Conservation (phyloP, 1,284 basidiomycete genomes). For the Sporisorium scitamineum region DNA sequence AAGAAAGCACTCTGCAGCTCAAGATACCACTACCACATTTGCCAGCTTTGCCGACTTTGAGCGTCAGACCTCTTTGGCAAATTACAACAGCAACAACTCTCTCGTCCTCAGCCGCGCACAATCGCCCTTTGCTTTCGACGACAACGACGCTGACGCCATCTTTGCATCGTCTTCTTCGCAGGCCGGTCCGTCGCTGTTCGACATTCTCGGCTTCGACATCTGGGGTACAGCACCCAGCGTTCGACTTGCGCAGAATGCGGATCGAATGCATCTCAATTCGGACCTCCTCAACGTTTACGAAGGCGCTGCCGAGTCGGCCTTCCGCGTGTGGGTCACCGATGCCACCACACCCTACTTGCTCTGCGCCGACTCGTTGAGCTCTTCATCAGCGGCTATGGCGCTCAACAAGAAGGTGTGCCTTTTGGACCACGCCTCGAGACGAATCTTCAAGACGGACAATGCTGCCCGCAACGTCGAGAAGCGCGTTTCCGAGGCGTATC, state of each 20-base stretch:
- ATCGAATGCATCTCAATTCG: constrained; percentile 34
- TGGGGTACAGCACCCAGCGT: constrained; percentile 37
- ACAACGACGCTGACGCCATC: constrained; percentile 1
- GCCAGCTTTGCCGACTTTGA: constrained; percentile 19
- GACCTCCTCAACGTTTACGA: constrained; percentile 43
- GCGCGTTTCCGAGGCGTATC: constrained; percentile 37
- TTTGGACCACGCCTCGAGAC: constrained; percentile 35
- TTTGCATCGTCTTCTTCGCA: constrained; percentile 4
- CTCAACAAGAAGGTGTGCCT: constrained; percentile 44
- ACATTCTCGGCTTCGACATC: constrained; percentile 42
- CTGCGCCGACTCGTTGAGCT: constrained; percentile 16
- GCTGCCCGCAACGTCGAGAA: constrained; percentile 35
- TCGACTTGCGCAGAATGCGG: constrained; percentile 22
- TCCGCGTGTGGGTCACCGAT: constrained; percentile 43
- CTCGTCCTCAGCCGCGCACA: constrained; percentile 35
- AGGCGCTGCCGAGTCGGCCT: constrained; percentile 40
- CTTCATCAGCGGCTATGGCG: constrained; percentile 21
- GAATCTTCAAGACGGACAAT: constrained; percentile 34
- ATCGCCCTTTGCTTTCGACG: constrained; percentile 23
- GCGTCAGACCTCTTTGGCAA: neutral
- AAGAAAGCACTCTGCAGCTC: constrained; percentile 10
- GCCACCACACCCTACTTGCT: constrained; percentile 37
- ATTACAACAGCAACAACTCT: constrained; percentile 1
- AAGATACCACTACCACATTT: neutral
- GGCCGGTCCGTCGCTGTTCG: constrained; percentile 18